These are phyloP conservation scores for Tylopilus plumbeoviolaceoides DNA, from an alignment of 768 basidiomycete species.

Conservation along the genomic window DNA sequence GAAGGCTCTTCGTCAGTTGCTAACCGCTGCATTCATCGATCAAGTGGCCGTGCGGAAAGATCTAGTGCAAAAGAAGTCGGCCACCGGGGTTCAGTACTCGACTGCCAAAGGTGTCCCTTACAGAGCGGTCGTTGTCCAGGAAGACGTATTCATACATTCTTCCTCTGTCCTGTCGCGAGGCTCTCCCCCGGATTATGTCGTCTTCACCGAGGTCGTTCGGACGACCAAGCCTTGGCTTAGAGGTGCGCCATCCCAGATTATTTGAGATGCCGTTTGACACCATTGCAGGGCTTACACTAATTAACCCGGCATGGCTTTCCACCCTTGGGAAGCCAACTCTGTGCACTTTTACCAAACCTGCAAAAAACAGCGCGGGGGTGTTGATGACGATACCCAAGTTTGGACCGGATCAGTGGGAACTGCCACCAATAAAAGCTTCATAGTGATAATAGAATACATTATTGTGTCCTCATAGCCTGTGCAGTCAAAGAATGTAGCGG, in stretches of 20 bases:
- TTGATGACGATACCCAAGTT: conserved; percentile 81
- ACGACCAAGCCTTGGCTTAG: conserved; percentile 76
- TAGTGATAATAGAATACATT: conserved; percentile 14
- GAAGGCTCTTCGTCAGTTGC: conserved; percentile 83
- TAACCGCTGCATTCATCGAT: conserved; percentile 90
- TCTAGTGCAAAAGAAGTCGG: conserved; percentile 53
- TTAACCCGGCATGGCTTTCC: conserved; percentile 88
- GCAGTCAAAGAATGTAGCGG: conserved; percentile 3
- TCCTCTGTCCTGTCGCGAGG: conserved; percentile 70
- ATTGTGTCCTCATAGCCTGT: conserved; percentile 5
- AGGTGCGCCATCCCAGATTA: conserved; percentile 41
- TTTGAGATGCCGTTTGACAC: conserved; percentile 1
- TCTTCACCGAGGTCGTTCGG: conserved; percentile 78
- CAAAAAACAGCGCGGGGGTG: conserved; percentile 61
- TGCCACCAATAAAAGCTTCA: conserved; percentile 53
- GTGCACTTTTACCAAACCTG: conserved; percentile 87
- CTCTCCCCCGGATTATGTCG: conserved; percentile 80
- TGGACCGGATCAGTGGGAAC: conserved; percentile 81
- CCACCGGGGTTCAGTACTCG: conserved; percentile 63
- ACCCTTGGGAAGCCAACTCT: conserved; percentile 72
- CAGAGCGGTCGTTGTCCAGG: conserved; percentile 68
- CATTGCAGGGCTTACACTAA: conserved; percentile 64
- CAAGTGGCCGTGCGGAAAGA: conserved; percentile 93
- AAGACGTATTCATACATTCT: conserved; percentile 92
- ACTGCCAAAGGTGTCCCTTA: conserved; percentile 82